Base-by-base conservation (phyloP, 2,329 filamentous ascomycete species). In the Talaromyces rugulosus region DNA sequence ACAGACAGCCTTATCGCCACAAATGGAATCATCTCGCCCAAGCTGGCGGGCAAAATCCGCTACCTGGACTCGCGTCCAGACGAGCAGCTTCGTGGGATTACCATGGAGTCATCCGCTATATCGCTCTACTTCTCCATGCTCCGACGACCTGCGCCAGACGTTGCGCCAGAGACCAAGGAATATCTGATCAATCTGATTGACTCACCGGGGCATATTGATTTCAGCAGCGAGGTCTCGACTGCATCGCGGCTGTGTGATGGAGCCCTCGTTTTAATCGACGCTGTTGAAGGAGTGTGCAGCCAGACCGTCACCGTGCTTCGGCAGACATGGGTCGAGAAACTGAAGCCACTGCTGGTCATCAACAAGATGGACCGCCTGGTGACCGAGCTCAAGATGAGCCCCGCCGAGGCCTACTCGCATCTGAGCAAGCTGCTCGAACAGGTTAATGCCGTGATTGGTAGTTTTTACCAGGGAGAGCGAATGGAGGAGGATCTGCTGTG, bases 51-150 rank as follows among this genome's bases (percentile, higher is more conserved):
- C 75, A 98, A 98, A 82, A 96, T 99, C 77, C 89, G 95, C 67
- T 99, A 98, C 72, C 87, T 99, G 63, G 95, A 99, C 79, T 98
- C 95, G 27, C 85, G 95, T 51, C 94, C 94, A 1, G 95, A 99
- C 77, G 95, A 99, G 76, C 95, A 99, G 78, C 85, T 91, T 16
- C 89, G 95, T 66, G 95, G 95, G 61, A 99, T 99, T 72, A 99
- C 95, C n/a, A 99, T 99, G 95, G 95, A 99, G 76, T 98, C 95
- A 0, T 98, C 94, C 5, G 95, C 95, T 65, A 99, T 99, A 66
- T 98, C 95, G 0, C 82, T 99, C 36, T 96, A 90, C 78, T 99
- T 99, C 75, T 96, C 93, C 40, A 91, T 98, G 84, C 81, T 96
- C 59, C 85, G 93, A 67, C 86, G 91, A 67, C 81, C 86, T 42